Evolutionary conservation across 768 basidiomycete species (phyloP).

Genomic region (Rossbeevera mucosa): DNA sequence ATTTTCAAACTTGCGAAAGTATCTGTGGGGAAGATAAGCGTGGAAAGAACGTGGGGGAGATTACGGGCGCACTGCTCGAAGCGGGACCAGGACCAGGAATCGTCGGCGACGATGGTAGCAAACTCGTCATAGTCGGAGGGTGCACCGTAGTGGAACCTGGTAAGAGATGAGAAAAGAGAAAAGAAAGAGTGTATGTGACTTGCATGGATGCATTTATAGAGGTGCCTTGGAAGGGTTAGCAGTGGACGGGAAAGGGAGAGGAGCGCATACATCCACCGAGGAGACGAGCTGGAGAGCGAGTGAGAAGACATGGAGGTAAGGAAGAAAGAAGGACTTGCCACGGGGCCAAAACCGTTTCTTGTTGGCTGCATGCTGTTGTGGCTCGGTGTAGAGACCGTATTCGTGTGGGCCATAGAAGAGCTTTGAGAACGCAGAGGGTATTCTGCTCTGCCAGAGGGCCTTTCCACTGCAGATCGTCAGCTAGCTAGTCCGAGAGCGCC

Average conservation of each 20-base stretch:
- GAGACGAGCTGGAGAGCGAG: constrained; percentile 44
- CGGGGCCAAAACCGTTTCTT: constrained; percentile 58
- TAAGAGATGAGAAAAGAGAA: constrained; percentile 5
- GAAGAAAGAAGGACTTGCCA: constrained; percentile 39
- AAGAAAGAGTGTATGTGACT: neutral
- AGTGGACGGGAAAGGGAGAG: neutral
- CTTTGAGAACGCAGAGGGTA: constrained; percentile 40
- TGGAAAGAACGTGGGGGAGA: neutral
- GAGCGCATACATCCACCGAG: constrained; percentile 63
- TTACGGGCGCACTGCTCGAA: constrained; percentile 41
- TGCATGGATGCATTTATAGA: constrained; percentile 61
- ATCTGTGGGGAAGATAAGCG: constrained; percentile 37
- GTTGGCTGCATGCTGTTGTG: constrained; percentile 47
- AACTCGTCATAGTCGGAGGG: constrained; percentile 71
- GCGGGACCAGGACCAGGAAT: constrained; percentile 52
- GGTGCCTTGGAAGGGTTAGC: constrained; percentile 38
- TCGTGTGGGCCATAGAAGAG: constrained; percentile 47
- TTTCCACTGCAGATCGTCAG: constrained; percentile 36
- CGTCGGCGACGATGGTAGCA: constrained; percentile 48
- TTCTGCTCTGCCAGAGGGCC: constrained; percentile 36
- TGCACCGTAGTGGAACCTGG: constrained; percentile 53
- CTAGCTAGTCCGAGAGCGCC: rapidly evolving
- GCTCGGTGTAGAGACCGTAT: constrained; percentile 53
- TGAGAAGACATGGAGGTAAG: neutral
- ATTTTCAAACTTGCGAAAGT: constrained; percentile 65